Evolutionary conservation across 192 early-diverging fungal genomes (phyloP).

Genomic region (Hyaloraphidium curvatum): DNA sequence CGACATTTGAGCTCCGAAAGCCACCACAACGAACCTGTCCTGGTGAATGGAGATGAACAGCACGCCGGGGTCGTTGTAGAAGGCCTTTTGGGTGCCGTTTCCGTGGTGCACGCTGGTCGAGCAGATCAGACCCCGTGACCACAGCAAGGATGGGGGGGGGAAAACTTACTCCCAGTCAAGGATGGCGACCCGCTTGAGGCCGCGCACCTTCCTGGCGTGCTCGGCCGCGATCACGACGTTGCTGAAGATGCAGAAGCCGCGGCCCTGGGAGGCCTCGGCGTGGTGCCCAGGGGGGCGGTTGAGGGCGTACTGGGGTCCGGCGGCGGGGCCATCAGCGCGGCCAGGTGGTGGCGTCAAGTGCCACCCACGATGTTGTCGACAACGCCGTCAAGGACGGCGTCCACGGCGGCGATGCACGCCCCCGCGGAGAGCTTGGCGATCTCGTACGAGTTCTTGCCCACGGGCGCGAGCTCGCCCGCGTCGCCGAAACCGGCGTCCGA

Average conservation of each 20-base stretch:
- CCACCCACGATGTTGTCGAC: background rate
- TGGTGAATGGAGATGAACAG: slow-evolving; percentile 3
- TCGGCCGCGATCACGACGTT: slow-evolving; percentile 2
- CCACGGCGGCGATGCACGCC: background rate
- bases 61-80: background rate
- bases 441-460: slow-evolving; percentile 2
- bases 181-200: slow-evolving; percentile 1
- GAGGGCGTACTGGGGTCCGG: background rate
- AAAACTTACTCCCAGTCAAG: background rate
- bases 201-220: background rate
- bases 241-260: slow-evolving; percentile 2
- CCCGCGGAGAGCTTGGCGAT: background rate
- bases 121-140: background rate
- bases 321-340: too few species aligned
- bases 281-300: slow-evolving; percentile 3
- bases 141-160: background rate
- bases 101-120: background rate
- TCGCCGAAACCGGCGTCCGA: background rate
- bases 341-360: too few species aligned
- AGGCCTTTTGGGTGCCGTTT: slow-evolving; percentile 2
- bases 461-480: background rate
- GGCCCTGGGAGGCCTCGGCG: background rate
- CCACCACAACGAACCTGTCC: too few species aligned
- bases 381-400: background rate
- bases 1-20: too few species aligned